Conservation (phyloP, 495 filamentous ascomycete species). For the Penicillium tannophilum region DNA sequence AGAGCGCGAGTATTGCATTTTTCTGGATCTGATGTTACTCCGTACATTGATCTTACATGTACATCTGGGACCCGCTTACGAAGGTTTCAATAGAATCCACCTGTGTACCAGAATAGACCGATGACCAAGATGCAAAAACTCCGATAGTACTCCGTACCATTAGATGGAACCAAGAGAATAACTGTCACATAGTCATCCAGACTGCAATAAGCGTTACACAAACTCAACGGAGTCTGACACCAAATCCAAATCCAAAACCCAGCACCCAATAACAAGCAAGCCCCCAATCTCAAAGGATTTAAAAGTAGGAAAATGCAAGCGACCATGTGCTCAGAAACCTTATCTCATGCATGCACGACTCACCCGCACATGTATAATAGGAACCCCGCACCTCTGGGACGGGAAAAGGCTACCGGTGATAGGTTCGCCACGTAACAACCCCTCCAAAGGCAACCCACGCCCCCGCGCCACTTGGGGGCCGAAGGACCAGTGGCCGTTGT, state of each 20-base stretch:
- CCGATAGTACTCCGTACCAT: not conserved
- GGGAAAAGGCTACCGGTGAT: not conserved
- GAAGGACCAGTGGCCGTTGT: constrained; percentile 12
- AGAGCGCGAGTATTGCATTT: too few relatives aligned
- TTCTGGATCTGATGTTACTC: too few relatives aligned
- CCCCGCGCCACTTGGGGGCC: constrained; percentile 2
- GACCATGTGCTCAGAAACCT: constrained; percentile 1
- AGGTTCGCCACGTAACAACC: not conserved
- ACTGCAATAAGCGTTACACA: too few relatives aligned
- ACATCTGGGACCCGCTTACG: too few relatives aligned
- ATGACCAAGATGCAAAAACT: too few relatives aligned
- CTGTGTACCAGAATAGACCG: too few relatives aligned
- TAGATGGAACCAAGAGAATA: not conserved
- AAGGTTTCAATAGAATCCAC: too few relatives aligned
- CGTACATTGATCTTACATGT: too few relatives aligned
- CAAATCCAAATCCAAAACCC: not conserved
- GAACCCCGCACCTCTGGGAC: not conserved
- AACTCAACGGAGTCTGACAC: not conserved
- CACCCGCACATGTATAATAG: not conserved
- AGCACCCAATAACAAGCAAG: not conserved
- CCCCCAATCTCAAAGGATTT: not conserved
- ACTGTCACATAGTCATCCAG: not conserved
- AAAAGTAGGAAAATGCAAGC: not conserved
- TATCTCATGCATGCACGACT: not conserved
- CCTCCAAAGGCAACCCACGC: not conserved